Percentiles rank a stretch among this genome's conserved stretches.
Conservation (phyloP, 2,329 filamentous ascomycete genomes). For the Sporothrix inflata region DNA sequence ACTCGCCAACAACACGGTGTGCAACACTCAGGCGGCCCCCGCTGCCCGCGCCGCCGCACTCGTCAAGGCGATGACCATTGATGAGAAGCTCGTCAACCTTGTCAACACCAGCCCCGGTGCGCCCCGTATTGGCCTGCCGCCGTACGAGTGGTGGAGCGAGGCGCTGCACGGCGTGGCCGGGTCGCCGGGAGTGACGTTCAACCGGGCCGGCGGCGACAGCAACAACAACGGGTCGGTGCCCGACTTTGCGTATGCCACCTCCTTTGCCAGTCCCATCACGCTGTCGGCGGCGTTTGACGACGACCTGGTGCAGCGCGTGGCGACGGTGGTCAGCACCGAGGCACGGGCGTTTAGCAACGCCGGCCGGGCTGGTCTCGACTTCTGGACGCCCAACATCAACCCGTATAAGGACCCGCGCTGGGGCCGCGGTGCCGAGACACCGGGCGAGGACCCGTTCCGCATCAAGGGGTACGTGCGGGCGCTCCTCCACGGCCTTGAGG, state of each 20-base stretch:
- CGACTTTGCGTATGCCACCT: slow-evolving; percentile 39
- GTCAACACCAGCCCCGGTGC: slow-evolving; percentile 27
- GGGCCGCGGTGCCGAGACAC: slow-evolving; percentile 52
- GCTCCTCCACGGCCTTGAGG: slow-evolving; percentile 37
- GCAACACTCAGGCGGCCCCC: slow-evolving; percentile 14
- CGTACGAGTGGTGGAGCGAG: slow-evolving; percentile 33
- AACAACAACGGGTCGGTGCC: too few species aligned
- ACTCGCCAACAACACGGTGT: slow-evolving; percentile 29
- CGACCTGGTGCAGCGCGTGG: slow-evolving; percentile 37
- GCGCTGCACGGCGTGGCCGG: slow-evolving; percentile 35
- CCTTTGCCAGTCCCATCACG: slow-evolving; percentile 42
- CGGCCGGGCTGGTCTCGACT: slow-evolving; percentile 49
- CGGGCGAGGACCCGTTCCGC: slow-evolving; percentile 38
- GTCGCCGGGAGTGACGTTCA: slow-evolving; percentile 22
- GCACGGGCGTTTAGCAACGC: slow-evolving; percentile 42
- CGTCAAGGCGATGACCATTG: slow-evolving; percentile 21
- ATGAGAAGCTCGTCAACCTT: slow-evolving; percentile 24
- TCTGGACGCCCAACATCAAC: slow-evolving; percentile 70
- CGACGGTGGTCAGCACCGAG: slow-evolving; percentile 38
- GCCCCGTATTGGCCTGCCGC: slow-evolving; percentile 25
- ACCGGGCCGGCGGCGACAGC: slow-evolving; percentile 29
- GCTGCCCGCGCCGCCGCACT: slow-evolving; percentile 21
- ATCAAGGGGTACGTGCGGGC: slow-evolving; percentile 36
- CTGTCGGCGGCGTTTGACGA: slow-evolving; percentile 42
- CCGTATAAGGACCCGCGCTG: slow-evolving; percentile 64